phyloP scores from a whole-genome alignment of 208 protist genomes.

The Blechomonas ayalai region DNA sequence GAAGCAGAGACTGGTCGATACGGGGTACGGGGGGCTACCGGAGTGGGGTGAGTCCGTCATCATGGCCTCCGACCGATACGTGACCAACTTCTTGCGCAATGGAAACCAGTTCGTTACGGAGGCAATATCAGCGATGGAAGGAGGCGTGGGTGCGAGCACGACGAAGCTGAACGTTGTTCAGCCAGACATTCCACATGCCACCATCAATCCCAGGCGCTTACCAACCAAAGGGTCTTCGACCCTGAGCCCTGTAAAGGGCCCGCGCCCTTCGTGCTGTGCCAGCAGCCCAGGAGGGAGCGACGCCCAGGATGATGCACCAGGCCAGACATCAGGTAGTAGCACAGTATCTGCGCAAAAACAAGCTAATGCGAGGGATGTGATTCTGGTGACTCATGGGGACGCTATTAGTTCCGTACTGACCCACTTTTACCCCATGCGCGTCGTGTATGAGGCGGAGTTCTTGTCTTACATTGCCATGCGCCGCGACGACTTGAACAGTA shows the following conservation, averaged over 20 bases:
- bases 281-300: too few species aligned
- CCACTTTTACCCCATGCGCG: slow-evolving; percentile 54
- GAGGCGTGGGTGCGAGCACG: too few species aligned
- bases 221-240: too few species aligned
- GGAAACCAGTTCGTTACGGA: neutral
- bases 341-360: too few species aligned
- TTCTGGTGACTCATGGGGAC: slow-evolving; percentile 81
- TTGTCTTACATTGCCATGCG: slow-evolving; percentile 69
- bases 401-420: slow-evolving; percentile 50
- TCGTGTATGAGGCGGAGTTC: slow-evolving; percentile 68
- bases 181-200: too few species aligned
- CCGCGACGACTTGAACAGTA: slow-evolving; percentile 12
- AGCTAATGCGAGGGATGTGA: too few species aligned
- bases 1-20: neutral
- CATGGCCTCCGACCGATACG: slow-evolving; percentile 24
- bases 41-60: slow-evolving; percentile 66
- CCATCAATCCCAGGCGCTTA: too few species aligned
- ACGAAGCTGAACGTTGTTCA: too few species aligned
- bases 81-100: slow-evolving; percentile 20
- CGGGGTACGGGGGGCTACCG: slow-evolving; percentile 22
- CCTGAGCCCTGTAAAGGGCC: too few species aligned
- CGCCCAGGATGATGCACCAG: too few species aligned
- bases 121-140: neutral
- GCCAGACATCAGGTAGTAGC: too few species aligned
- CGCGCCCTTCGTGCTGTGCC: too few species aligned